Conservation (phyloP, 176 grass and related monocot genomes). For the Oryza glumipatula region DNA sequence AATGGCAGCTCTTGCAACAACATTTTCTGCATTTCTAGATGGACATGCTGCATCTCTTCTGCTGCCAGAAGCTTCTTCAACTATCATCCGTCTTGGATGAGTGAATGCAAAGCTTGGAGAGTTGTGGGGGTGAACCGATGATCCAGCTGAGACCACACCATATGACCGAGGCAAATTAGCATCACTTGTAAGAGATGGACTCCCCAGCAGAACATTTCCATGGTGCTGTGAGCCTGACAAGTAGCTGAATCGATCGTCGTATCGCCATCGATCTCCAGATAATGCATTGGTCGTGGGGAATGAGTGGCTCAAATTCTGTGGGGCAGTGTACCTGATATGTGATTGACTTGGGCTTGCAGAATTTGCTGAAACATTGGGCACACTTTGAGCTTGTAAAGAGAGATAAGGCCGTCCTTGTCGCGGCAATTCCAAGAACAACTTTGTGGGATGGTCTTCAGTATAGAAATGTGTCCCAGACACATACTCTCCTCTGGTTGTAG, state of each 20-base stretch:
- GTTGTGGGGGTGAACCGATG: constrained; percentile 24
- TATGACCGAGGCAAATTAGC: constrained; percentile 38
- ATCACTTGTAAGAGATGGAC: constrained; percentile 37
- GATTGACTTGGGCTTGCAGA: constrained; percentile 28
- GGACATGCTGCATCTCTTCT: constrained; percentile 19
- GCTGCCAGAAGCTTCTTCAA: constrained; percentile 26
- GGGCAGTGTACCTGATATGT: constrained; percentile 36
- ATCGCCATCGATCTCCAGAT: constrained; percentile 38
- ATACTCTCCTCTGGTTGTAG: constrained; percentile 23
- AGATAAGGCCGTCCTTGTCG: constrained; percentile 49
- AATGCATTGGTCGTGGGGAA: constrained; percentile 28
- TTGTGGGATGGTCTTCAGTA: constrained; percentile 23
- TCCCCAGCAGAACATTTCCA: constrained; percentile 31
- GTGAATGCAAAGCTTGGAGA: constrained; percentile 18
- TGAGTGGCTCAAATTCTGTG: constrained; percentile 21
- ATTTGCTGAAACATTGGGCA: constrained; percentile 27
- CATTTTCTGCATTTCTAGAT: constrained; percentile 31
- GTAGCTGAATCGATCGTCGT: constrained; percentile 26
- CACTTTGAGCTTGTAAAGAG: constrained; percentile 44
- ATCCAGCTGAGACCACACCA: constrained; percentile 37
- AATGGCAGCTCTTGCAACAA: constrained; percentile 18
- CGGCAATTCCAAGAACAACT: constrained; percentile 44
- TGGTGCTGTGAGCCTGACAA: constrained; percentile 11
- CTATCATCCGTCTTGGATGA: constrained; percentile 23
- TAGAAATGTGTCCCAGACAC: constrained; percentile 24